Conservation (phyloP, 768 basidiomycete species). For the Hydnomerulius pinastri region DNA sequence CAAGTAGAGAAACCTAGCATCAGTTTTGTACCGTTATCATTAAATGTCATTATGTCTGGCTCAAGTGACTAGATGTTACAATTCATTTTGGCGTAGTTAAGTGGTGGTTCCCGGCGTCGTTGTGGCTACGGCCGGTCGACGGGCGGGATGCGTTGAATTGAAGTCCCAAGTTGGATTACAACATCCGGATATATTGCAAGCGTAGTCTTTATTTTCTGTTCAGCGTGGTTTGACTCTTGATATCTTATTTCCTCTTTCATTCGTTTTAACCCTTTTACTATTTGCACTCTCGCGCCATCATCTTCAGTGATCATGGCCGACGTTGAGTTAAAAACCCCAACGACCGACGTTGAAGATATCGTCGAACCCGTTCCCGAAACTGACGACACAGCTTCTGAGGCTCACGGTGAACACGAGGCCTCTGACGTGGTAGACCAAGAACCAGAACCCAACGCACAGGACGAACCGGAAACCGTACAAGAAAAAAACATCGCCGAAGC, state of each 20-base stretch:
- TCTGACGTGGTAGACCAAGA: conserved; percentile 35
- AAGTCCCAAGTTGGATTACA: conserved; percentile 2
- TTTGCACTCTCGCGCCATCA: conserved; percentile 15
- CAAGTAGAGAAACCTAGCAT: conserved; percentile 17
- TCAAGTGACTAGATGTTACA: too few species aligned
- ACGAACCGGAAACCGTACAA: conserved; percentile 19
- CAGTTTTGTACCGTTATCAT: not conserved
- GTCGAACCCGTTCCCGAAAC: conserved; percentile 22
- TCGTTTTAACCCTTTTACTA: conserved; percentile 7
- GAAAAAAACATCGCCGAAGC: conserved; percentile 16
- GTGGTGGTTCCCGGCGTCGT: conserved; percentile 13
- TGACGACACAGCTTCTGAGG: conserved; percentile 22
- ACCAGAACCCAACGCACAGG: conserved; percentile 22
- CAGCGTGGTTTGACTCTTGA: conserved; percentile 2
- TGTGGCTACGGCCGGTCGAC: conserved; percentile 4
- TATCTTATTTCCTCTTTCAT: conserved; percentile 11
- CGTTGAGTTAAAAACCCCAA: conserved; percentile 26
- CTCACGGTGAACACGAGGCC: conserved; percentile 42
- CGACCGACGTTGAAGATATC: conserved; percentile 20
- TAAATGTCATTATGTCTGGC: too few species aligned
- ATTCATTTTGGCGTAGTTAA: not conserved
- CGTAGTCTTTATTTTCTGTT: conserved; percentile 10
- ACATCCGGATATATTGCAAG: conserved; percentile 13
- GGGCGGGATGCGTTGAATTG: conserved; percentile 2
- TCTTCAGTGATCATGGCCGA: conserved; percentile 39